phyloP scores from a whole-genome alignment of 345 rosid species.

The Dimocarpus longan region DNA sequence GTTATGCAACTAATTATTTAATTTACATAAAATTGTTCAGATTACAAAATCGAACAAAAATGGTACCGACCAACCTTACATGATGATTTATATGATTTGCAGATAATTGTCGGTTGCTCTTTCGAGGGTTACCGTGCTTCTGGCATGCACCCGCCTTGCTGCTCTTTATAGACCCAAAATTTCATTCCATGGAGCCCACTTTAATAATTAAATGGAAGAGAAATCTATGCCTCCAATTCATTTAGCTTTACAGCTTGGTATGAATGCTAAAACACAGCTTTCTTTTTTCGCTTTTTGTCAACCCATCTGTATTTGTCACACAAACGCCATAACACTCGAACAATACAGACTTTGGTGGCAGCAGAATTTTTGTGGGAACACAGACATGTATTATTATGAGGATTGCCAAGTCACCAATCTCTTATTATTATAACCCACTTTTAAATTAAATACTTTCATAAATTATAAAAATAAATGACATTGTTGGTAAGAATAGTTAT shows the following conservation, averaged over 20 bases:
- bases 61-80: too few relatives aligned
- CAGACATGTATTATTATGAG: not conserved
- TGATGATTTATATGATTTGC: not conserved
- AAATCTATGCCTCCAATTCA: not conserved
- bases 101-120: not conserved
- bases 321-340: not conserved
- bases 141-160: not conserved
- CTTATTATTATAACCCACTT: not conserved
- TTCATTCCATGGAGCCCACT: slow-evolving; percentile 2
- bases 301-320: slow-evolving; percentile 6
- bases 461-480: too few relatives aligned
- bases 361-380: not conserved
- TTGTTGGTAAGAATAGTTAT: too few relatives aligned
- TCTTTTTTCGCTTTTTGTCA: not conserved
- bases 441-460: too few relatives aligned
- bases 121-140: not conserved
- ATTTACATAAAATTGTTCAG: not conserved
- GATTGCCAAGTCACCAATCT: slow-evolving; percentile 12
- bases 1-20: too few relatives aligned
- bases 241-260: not conserved
- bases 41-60: not conserved
- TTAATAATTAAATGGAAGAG: slow-evolving; percentile 5
- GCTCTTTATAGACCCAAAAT: not conserved
- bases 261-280: not conserved
- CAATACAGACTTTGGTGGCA: not conserved